Conservation (phyloP, 805 yeast genomes). For the Myxozyma vanderwaltii region DNA sequence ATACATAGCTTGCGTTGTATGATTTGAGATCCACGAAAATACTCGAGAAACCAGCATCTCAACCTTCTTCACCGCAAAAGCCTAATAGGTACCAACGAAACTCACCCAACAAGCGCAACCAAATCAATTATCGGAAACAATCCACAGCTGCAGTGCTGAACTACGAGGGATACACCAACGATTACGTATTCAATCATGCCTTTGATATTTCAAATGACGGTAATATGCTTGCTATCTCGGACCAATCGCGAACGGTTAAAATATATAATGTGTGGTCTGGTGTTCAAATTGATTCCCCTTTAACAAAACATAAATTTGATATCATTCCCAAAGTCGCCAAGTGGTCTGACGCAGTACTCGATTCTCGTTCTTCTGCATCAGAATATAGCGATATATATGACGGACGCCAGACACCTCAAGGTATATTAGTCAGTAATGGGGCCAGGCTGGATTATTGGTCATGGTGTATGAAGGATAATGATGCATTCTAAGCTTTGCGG, state of each 20-base stretch:
- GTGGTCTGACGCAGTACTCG: constrained; percentile 20
- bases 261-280: constrained; percentile 28
- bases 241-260: constrained; percentile 22
- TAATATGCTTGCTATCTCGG: constrained; percentile 23
- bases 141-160: constrained; percentile 16
- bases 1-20: constrained; percentile 20
- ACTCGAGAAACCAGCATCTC: not conserved
- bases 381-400: constrained; percentile 1
- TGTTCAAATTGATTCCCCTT: constrained; percentile 15
- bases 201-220: constrained; percentile 27
- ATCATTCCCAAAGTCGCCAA: constrained; percentile 22
- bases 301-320: constrained; percentile 14
- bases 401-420: constrained; percentile 9
- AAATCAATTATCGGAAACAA: constrained; percentile 3
- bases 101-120: constrained; percentile 5
- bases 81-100: not conserved
- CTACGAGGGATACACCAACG: constrained; percentile 26
- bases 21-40: constrained; percentile 23
- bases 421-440: constrained; percentile 26
- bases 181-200: constrained; percentile 28
- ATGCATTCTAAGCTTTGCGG: not conserved
- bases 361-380: not conserved
- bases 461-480: constrained; percentile 1
- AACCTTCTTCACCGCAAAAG: not conserved
- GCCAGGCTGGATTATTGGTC: constrained; percentile 30